Evolutionary conservation across 257 asterid species (phyloP).

Genomic region (Nicotiana obtusifolia): DNA sequence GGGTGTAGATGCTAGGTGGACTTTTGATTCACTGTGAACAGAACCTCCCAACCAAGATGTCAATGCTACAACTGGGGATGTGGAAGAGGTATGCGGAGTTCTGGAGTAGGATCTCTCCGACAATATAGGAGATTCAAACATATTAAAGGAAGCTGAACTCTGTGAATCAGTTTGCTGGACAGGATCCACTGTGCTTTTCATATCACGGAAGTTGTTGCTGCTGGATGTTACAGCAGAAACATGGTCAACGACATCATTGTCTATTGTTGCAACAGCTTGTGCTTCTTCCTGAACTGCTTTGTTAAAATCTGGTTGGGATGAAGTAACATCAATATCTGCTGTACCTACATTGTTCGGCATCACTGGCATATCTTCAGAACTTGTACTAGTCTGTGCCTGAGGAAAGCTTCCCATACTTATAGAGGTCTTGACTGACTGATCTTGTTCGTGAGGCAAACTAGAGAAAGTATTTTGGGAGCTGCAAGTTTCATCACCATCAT

Average conservation of each 20-base stretch:
- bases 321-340: slow-evolving; percentile 28
- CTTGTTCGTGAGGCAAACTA: slow-evolving; percentile 87
- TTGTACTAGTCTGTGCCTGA: slow-evolving; percentile 71
- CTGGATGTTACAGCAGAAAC: slow-evolving; percentile 49
- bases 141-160: slow-evolving; percentile 45
- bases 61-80: slow-evolving; percentile 82
- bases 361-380: slow-evolving; percentile 73
- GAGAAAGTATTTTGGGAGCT: slow-evolving; percentile 90
- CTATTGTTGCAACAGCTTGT: slow-evolving; percentile 34
- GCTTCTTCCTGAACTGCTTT: slow-evolving; percentile 45
- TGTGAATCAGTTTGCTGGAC: slow-evolving; percentile 49
- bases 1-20: slow-evolving; percentile 48
- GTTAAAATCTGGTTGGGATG: slow-evolving; percentile 30
- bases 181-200: slow-evolving; percentile 39
- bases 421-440: slow-evolving; percentile 72
- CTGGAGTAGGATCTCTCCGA: slow-evolving; percentile 74
- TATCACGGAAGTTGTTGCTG: slow-evolving; percentile 47
- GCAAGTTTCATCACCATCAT: slow-evolving; percentile 68
- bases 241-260: slow-evolving; percentile 52
- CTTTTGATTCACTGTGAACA: slow-evolving; percentile 51
- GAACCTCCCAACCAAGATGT: slow-evolving; percentile 87
- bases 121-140: slow-evolving; percentile 53
- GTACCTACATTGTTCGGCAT: slow-evolving; percentile 36
- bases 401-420: slow-evolving; percentile 78
- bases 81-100: slow-evolving; percentile 42